phyloP scores from a whole-genome alignment of 2,329 filamentous ascomycete genomes.

The Hypoxylon sp. region DNA sequence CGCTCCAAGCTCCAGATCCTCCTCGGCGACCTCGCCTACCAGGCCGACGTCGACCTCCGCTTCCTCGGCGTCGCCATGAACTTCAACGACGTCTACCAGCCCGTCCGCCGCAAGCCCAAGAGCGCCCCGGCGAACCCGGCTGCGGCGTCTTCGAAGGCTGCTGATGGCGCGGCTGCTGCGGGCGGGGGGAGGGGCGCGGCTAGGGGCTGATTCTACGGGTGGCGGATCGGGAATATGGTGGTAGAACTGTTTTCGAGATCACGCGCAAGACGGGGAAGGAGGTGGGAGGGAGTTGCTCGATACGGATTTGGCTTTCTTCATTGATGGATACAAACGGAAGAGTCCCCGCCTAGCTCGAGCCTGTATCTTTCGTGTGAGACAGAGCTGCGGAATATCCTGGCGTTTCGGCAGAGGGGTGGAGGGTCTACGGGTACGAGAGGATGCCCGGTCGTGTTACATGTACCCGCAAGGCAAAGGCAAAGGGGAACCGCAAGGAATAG shows the following conservation, averaged over 20 bases:
- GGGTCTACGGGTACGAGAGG: neutral
- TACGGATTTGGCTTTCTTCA: no score
- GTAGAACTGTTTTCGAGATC: no score
- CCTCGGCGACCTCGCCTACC: slow-evolving; percentile 88
- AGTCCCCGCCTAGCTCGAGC: neutral
- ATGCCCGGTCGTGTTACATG: neutral
- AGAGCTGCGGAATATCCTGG: neutral
- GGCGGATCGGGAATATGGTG: slow-evolving; percentile 3
- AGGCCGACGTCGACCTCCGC: slow-evolving; percentile 92
- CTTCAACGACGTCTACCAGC: slow-evolving; percentile 96
- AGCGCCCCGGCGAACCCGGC: no score
- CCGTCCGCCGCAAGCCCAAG: slow-evolving; percentile 70
- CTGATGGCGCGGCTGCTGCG: neutral
- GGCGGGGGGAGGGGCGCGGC: neutral
- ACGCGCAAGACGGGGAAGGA: no score
- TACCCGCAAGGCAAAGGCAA: neutral
- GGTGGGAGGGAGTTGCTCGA: neutral
- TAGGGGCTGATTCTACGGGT: neutral
- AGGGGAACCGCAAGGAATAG: neutral
- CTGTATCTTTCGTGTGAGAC: neutral
- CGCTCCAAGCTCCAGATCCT: slow-evolving; percentile 78
- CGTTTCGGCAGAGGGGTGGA: neutral
- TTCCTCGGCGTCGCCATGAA: slow-evolving; percentile 98
- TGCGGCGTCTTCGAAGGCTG: slow-evolving; percentile 7
- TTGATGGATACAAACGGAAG: neutral